phyloP scores from a whole-genome alignment of 2,329 filamentous ascomycete species.

The Fusarium sacchari region DNA sequence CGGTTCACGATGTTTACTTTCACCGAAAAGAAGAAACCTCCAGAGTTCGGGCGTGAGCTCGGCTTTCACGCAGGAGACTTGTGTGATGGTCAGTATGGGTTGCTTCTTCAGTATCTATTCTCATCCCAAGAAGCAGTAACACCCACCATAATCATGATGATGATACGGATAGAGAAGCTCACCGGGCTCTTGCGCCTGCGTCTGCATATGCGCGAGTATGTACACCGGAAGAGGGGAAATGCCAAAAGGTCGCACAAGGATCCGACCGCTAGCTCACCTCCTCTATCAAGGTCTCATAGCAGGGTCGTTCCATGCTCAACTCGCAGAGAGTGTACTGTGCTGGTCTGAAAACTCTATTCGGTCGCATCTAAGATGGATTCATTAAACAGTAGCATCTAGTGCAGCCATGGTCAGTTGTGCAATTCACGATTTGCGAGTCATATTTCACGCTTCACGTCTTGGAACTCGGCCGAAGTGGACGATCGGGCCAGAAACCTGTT shows the following conservation, averaged over 20 bases:
- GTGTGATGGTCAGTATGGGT: slow-evolving; percentile 17
- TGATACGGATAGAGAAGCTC: slow-evolving; percentile 30
- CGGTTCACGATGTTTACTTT: not conserved
- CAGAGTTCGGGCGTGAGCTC: not conserved
- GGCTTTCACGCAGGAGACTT: slow-evolving; percentile 28
- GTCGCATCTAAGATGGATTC: slow-evolving; percentile 38
- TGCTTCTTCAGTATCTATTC: slow-evolving; percentile 17
- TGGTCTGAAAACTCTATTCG: slow-evolving; percentile 36
- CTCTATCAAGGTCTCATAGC: slow-evolving; percentile 33
- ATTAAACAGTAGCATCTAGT: slow-evolving; percentile 42
- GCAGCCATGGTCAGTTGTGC: slow-evolving; percentile 28
- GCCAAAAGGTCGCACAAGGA: slow-evolving; percentile 36
- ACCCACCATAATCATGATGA: slow-evolving; percentile 19
- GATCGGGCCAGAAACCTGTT: slow-evolving; percentile 23
- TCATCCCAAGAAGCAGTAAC: slow-evolving; percentile 32
- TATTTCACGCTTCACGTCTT: slow-evolving; percentile 28
- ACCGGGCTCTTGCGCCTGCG: slow-evolving; percentile 35
- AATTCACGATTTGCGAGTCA: slow-evolving; percentile 39
- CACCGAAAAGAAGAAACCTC: not conserved
- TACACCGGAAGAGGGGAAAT: slow-evolving; percentile 36
- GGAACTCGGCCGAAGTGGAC: slow-evolving; percentile 13
- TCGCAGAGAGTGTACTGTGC: slow-evolving; percentile 38
- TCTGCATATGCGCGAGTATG: slow-evolving; percentile 39
- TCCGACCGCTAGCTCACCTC: slow-evolving; percentile 31
- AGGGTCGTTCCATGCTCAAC: slow-evolving; percentile 37